Base-by-base conservation (phyloP, 2,329 filamentous ascomycete species). In the Fusarium papillatum region DNA sequence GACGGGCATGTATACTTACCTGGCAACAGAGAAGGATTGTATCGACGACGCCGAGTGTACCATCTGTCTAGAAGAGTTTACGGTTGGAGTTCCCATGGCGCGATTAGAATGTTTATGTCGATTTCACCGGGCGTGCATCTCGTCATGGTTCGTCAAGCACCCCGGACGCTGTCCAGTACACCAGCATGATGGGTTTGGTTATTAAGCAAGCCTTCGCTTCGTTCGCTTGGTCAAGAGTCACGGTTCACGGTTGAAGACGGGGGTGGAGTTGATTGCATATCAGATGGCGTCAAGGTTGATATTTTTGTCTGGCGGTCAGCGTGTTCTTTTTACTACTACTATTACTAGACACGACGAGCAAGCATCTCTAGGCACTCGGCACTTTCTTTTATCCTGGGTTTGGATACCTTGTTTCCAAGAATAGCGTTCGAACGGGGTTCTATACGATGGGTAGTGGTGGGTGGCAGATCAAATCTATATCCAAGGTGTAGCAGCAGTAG, bases 41-140 rank as follows among this genome's bases (percentile, higher is more conserved):
- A 88, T 92, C n/a, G 90, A 92, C 74, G 89, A 90, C 69, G 91
- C 90, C 5, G 92, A 93, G 82, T 93, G 91, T 80, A 93, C 90
- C 7, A 93, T 93, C 63, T 93, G 92, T 76, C 85, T 93, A 4
- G 92, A 93, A 77, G 91, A 93, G 80, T 93, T 92, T 72, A 88
- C 90, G 70, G 90, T 89, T 0, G 91, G 91, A 3, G 87, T 89
- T 34, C 83, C 87, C 31, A 93, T 93, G 91, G 91, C 90, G n/a
- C 85, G 92, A 53, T 82, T 93, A 60, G 92, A 93, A 82, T 93
- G 92, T 77, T 86, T 93, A 31, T 93, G 92, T 80, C 87, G 91
- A 22, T 93, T 93, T 78, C 92, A 93, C 79, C 83, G 87, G 55
- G 81, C 84, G 24, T 93, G 92, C 80, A 93, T 93, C 73, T 85